A percentile compares a stretch with the other conserved stretches of the same genome.
phyloP scores from a whole-genome alignment of 164 flowering plant species.

The Pachysandra terminalis region DNA sequence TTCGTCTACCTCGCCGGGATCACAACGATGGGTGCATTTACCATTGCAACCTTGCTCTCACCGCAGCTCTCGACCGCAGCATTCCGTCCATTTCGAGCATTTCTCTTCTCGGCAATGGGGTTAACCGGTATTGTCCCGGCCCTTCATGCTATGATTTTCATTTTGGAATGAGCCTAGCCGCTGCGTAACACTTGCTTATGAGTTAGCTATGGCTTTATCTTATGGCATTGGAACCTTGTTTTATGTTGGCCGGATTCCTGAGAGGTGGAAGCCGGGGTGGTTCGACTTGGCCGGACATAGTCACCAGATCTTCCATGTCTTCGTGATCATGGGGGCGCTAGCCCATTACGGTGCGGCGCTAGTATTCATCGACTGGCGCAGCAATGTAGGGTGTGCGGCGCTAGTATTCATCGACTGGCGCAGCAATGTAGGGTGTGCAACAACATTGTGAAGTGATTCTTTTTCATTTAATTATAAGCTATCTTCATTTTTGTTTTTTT shows the following conservation, averaged over 20 bases:
- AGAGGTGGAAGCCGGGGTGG: constrained; percentile 78
- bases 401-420: too few relatives aligned
- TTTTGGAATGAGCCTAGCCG: constrained; percentile 69
- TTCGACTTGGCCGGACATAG: constrained; percentile 91
- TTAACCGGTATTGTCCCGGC: constrained; percentile 74
- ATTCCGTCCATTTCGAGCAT: constrained; percentile 56
- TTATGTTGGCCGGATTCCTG: constrained; percentile 73
- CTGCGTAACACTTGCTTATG: constrained; percentile 45
- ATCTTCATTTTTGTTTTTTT: too few relatives aligned
- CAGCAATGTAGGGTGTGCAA: too few relatives aligned
- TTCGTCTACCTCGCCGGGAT: constrained; percentile 62
- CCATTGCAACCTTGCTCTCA: constrained; percentile 55
- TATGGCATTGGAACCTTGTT: constrained; percentile 63
- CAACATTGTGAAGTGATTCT: too few relatives aligned
- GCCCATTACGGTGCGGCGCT: constrained; percentile 79
- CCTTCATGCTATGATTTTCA: constrained; percentile 50
- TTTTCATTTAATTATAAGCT: too few relatives aligned
- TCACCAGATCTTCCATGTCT: constrained; percentile 83
- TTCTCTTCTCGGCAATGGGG: constrained; percentile 76
- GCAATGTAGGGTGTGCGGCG: constrained; percentile 39
- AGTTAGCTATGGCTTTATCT: constrained; percentile 66
- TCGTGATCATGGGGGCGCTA: constrained; percentile 80
- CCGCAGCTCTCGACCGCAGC: constrained; percentile 50
- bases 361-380: constrained; percentile 63
- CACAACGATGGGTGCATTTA: constrained; percentile 59